Evolutionary conservation across 73 alveolate species (phyloP).

Genomic region (Durusdinium trenchii): DNA sequence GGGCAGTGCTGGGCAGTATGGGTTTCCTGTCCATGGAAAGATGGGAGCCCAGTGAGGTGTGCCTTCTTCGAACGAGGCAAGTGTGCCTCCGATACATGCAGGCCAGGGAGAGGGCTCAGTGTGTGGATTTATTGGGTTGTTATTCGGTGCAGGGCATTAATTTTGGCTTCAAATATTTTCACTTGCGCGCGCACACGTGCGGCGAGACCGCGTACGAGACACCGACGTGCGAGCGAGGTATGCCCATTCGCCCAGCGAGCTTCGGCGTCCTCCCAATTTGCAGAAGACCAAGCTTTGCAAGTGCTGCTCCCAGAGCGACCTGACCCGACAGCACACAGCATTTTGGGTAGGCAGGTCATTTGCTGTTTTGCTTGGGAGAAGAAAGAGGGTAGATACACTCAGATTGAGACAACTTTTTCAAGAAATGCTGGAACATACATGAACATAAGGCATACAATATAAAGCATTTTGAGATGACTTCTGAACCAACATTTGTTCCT

Average conservation of each 20-base stretch:
- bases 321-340: too few relatives aligned
- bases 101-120: constrained; percentile 1
- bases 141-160: neutral
- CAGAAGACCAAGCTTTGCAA: constrained; percentile 94
- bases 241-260: constrained; percentile 81
- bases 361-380: too few relatives aligned
- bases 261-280: constrained; percentile 82
- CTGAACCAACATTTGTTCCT: neutral
- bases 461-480: neutral
- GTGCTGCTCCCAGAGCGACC: constrained; percentile 1
- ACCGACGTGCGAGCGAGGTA: constrained; percentile 17
- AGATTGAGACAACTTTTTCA: too few relatives aligned
- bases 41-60: constrained; percentile 35
- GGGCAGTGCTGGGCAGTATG: too few relatives aligned
- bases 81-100: constrained; percentile 92
- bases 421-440: neutral
- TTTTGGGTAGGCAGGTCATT: too few relatives aligned
- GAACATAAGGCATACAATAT: neutral
- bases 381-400: too few relatives aligned
- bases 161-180: neutral
- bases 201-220: neutral
- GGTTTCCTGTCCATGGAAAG: too few relatives aligned
- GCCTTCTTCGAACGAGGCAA: constrained; percentile 79
- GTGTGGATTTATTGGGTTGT: neutral
- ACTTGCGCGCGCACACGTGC: neutral